Conservation (phyloP, 2,329 filamentous ascomycete genomes). For the Talaromyces verruculosus region DNA sequence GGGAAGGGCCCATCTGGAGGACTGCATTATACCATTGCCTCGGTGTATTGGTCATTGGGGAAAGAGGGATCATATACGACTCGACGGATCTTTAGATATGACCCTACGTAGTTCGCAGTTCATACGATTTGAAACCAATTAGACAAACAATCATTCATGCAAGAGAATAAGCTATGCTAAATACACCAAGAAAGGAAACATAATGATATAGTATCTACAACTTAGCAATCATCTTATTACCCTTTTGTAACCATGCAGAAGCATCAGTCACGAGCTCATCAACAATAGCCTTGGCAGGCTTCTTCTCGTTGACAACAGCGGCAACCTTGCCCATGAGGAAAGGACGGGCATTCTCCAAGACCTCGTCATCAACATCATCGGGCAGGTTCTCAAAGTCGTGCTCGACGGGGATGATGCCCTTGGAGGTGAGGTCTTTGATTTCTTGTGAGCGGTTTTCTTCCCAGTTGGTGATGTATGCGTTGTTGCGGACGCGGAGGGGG, state of each 20-base stretch:
- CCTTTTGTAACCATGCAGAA: constrained; percentile 66
- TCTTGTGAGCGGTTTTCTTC: constrained; percentile 85
- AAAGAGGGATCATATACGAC: background rate
- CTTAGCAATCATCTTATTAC: constrained; percentile 67
- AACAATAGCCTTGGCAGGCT: constrained; percentile 84
- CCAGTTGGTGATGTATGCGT: constrained; percentile 94
- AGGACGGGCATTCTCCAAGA: constrained; percentile 86
- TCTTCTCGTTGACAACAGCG: constrained; percentile 89
- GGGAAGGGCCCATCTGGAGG: background rate
- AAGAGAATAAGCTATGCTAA: background rate
- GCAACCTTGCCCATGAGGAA: constrained; percentile 97
- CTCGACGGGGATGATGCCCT: constrained; percentile 92
- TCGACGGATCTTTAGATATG: background rate
- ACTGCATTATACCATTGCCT: background rate
- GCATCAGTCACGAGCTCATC: constrained; percentile 91
- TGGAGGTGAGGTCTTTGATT: constrained; percentile 86
- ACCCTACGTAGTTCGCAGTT: background rate
- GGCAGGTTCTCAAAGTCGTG: constrained; percentile 84
- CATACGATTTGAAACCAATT: background rate
- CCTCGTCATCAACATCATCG: constrained; percentile 73
- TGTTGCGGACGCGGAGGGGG: constrained; percentile 88
- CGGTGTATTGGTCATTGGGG: background rate
- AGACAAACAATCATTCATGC: background rate
- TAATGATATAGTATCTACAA: constrained; percentile 50
- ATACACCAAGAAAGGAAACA: background rate